Evolutionary conservation across 179 eudicot species (phyloP).

Genomic region (Beta macrorhiza): DNA sequence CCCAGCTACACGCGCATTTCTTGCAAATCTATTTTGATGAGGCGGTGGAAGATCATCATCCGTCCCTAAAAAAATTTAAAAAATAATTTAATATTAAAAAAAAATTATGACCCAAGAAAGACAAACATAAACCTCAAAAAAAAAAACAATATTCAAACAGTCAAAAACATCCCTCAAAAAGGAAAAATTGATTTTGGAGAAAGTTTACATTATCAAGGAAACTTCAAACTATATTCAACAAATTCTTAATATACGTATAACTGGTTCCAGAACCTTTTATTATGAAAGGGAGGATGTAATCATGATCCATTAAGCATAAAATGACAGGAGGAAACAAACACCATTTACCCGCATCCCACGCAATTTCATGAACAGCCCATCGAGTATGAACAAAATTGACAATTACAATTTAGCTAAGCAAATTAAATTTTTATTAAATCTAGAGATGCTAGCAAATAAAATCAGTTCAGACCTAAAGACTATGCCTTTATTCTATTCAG

Average conservation of each 20-base stretch:
- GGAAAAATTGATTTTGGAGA: neutral
- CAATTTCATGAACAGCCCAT: neutral
- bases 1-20: conserved; percentile 59
- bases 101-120: neutral
- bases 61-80: conserved; percentile 50
- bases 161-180: neutral
- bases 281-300: neutral
- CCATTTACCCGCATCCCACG: neutral
- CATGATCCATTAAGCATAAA: neutral
- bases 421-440: no score
- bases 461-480: no score
- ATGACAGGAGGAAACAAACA: neutral
- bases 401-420: no score
- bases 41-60: conserved; percentile 88
- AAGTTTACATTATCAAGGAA: neutral
- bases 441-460: no score
- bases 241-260: neutral
- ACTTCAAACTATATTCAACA: neutral
- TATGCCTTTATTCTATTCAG: no score
- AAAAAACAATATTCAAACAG: neutral
- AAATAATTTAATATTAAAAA: neutral
- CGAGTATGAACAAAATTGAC: neutral
- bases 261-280: neutral
- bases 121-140: neutral
- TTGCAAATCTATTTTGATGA: conserved; percentile 66